These are phyloP conservation scores for Salix viminalis DNA, from an alignment of 345 rosid genomes.

Conservation along the genomic window DNA sequence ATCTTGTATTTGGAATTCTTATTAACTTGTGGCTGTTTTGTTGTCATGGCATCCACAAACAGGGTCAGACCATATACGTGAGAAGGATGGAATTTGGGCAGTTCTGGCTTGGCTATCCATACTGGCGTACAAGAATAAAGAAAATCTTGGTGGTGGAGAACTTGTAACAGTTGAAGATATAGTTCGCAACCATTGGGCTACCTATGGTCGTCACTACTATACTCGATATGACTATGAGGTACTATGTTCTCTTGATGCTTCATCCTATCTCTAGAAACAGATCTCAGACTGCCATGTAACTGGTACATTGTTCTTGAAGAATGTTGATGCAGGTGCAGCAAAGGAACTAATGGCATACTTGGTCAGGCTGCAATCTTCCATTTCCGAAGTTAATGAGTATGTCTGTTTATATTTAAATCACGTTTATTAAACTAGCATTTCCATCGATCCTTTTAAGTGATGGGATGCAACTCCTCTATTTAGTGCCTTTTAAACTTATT, in stretches of 20 bases:
- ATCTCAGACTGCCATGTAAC: slow-evolving; percentile 14
- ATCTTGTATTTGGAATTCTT: not conserved
- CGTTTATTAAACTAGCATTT: not conserved
- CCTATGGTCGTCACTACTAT: slow-evolving; percentile 93
- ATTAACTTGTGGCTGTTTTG: slow-evolving; percentile 2
- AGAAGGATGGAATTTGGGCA: slow-evolving; percentile 99
- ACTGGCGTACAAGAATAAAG: slow-evolving; percentile 82
- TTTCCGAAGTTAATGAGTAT: slow-evolving; percentile 75
- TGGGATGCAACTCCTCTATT: not conserved
- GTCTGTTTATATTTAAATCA: slow-evolving; percentile 16
- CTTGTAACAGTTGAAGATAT: slow-evolving; percentile 92
- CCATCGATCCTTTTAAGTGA: not conserved
- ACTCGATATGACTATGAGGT: slow-evolving; percentile 99
- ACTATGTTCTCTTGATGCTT: slow-evolving; percentile 4
- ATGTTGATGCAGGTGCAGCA: slow-evolving; percentile 90
- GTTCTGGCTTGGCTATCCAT: slow-evolving; percentile 98
- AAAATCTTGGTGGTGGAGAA: slow-evolving; percentile 52
- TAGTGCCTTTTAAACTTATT: not conserved
- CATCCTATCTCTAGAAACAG: not conserved
- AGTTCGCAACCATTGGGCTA: slow-evolving; percentile 84
- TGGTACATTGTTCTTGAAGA: slow-evolving; percentile 44
- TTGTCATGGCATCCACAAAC: slow-evolving; percentile 23
- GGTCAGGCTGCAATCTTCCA: slow-evolving; percentile 74
- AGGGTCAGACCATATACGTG: slow-evolving; percentile 98
- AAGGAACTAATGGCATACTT: slow-evolving; percentile 84